Evolutionary conservation across 1,284 basidiomycete species (phyloP).

Genomic region (Cerioporus squamosus): DNA sequence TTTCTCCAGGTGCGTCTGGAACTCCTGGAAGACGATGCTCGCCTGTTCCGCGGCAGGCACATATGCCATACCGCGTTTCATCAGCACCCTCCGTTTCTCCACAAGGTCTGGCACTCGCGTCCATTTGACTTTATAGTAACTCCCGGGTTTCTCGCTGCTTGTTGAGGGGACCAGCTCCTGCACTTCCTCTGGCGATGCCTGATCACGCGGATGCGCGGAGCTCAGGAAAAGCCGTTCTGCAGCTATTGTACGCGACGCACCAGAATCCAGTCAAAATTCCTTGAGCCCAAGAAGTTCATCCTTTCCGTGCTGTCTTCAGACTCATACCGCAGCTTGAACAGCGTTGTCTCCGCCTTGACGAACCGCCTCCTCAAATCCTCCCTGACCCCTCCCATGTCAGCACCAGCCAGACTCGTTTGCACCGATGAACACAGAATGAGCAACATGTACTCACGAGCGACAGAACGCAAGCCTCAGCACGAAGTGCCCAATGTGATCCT

Average conservation of each 20-base stretch:
- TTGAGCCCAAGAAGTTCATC: slow-evolving; percentile 73
- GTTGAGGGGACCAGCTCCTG: slow-evolving; percentile 36
- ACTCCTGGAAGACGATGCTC: slow-evolving; percentile 90
- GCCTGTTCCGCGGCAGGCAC: slow-evolving; percentile 85
- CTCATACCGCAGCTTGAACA: slow-evolving; percentile 90
- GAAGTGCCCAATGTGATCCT: slow-evolving; percentile 94
- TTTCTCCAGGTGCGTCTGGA: slow-evolving; percentile 75
- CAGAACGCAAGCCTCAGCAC: slow-evolving; percentile 96
- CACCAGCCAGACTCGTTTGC: too few species aligned
- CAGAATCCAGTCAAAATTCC: slow-evolving; percentile 79
- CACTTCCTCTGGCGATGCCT: slow-evolving; percentile 15
- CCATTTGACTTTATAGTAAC: slow-evolving; percentile 84
- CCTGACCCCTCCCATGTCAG: slow-evolving; percentile 43
- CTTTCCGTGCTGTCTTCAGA: slow-evolving; percentile 67
- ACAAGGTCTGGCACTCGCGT: slow-evolving; percentile 93
- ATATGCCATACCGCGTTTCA: slow-evolving; percentile 88
- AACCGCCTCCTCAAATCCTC: slow-evolving; percentile 93
- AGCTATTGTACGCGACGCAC: slow-evolving; percentile 44
- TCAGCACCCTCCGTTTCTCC: slow-evolving; percentile 81
- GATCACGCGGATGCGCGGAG: not conserved
- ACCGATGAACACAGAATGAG: not conserved
- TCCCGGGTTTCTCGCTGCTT: slow-evolving; percentile 40
- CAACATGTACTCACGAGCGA: slow-evolving; percentile 73
- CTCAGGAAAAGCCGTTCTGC: not conserved
- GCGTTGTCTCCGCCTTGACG: slow-evolving; percentile 84